These are phyloP conservation scores for Debaryomyces castellii DNA, from an alignment of 805 yeast genomes.

Conservation along the genomic window DNA sequence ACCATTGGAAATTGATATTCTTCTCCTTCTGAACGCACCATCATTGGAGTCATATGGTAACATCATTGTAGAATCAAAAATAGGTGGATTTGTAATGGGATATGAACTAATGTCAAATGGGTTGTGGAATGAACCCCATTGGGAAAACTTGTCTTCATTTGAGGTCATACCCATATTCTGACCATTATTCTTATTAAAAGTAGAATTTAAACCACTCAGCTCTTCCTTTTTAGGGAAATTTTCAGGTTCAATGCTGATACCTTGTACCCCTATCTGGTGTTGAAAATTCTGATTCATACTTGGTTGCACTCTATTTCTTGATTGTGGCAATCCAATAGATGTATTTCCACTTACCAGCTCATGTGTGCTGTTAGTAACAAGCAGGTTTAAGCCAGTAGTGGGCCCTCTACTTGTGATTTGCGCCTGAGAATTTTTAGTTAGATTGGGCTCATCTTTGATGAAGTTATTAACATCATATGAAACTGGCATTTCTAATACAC, in stretches of 20 bases:
- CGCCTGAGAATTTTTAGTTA: neutral
- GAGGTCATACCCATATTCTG: neutral
- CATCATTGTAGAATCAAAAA: slow-evolving; percentile 43
- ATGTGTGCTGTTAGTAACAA: neutral
- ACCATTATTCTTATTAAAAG: neutral
- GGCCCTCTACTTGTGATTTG: too few relatives aligned
- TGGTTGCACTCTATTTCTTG: neutral
- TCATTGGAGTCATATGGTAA: slow-evolving; percentile 31
- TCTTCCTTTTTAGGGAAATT: neutral
- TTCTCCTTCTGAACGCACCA: slow-evolving; percentile 47
- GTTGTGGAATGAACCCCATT: slow-evolving; percentile 21
- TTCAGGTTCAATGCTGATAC: neutral
- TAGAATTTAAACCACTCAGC: neutral
- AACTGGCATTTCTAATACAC: neutral
- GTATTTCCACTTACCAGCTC: neutral
- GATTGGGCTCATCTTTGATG: neutral
- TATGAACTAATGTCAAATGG: slow-evolving; percentile 40
- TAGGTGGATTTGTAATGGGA: slow-evolving; percentile 48
- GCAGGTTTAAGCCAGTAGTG: neutral
- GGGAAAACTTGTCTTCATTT: neutral
- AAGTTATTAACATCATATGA: neutral
- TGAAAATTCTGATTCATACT: neutral
- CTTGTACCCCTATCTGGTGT: neutral
- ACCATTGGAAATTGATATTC: slow-evolving; percentile 82
- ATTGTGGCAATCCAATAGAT: neutral